A percentile compares a stretch with the other conserved stretches of the same genome.
phyloP scores from a whole-genome alignment of 2,329 filamentous ascomycete species.

The Alternaria angustiovoidea region DNA sequence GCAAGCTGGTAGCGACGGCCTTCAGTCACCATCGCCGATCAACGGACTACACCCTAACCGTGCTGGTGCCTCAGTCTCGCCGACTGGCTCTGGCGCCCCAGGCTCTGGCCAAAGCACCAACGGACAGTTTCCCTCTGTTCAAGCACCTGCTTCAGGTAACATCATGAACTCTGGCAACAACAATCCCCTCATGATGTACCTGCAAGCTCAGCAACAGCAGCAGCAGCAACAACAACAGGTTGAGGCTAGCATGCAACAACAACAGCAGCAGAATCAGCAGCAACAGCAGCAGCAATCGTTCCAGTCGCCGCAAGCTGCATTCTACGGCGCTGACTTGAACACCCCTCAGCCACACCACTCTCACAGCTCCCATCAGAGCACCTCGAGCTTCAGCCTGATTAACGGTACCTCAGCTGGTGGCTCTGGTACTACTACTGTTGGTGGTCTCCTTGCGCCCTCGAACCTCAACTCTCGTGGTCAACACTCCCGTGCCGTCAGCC shows the following conservation, averaged over 20 bases:
- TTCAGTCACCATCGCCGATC: conserved; percentile 64
- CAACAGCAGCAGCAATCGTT: conserved; percentile 65
- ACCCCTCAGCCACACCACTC: conserved; percentile 69
- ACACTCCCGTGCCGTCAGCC: conserved; percentile 84
- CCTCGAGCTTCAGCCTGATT: conserved; percentile 59
- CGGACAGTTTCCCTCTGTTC: conserved; percentile 66
- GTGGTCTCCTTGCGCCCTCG: conserved; percentile 77
- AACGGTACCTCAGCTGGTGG: conserved; percentile 50
- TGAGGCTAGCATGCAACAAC: conserved; percentile 47
- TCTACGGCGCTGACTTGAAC: conserved; percentile 75
- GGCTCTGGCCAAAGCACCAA: conserved; percentile 62
- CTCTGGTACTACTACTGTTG: conserved; percentile 72
- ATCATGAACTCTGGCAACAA: conserved; percentile 80
- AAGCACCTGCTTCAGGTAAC: conserved; percentile 72
- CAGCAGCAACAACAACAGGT: conserved; percentile 57
- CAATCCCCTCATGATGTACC: conserved; percentile 93
- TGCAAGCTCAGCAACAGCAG: conserved; percentile 69
- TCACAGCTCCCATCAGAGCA: conserved; percentile 64
- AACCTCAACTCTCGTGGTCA: conserved; percentile 66
- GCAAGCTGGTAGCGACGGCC: conserved; percentile 69
- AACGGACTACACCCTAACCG: conserved; percentile 66
- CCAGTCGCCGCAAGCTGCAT: conserved; percentile 77
- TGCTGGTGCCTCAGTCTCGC: conserved; percentile 66
- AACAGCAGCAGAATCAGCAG: conserved; percentile 36
- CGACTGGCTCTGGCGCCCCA: conserved; percentile 65